A percentile compares a stretch with the other conserved stretches of the same genome.
These are phyloP conservation scores for Circinella minor DNA, from an alignment of 371 early-diverging fungal species.

Conservation along the genomic window DNA sequence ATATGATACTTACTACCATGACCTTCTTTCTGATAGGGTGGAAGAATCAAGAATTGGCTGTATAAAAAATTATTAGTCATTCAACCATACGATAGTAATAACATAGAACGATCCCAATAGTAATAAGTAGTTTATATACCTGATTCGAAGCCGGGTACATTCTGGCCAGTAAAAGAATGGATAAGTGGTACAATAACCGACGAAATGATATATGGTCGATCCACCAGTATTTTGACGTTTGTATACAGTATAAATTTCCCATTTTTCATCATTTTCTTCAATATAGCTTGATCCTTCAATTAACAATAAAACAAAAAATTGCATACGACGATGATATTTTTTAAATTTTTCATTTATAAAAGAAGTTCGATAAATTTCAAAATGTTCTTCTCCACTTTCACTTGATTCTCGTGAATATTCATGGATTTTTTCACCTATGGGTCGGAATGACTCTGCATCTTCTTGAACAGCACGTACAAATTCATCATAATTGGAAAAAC, in stretches of 20 bases:
- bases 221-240: conserved; percentile 30
- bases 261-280: conserved; percentile 82
- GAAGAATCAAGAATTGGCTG: conserved; percentile 90
- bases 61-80: not conserved
- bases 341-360: conserved; percentile 66
- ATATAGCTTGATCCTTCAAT: conserved; percentile 93
- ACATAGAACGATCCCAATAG: not conserved
- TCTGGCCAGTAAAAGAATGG: conserved; percentile 86
- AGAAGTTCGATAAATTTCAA: conserved; percentile 73
- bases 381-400: conserved; percentile 49
- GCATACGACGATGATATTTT: conserved; percentile 80
- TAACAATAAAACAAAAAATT: conserved; percentile 78
- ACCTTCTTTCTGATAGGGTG: conserved; percentile 84
- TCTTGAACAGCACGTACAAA: conserved; percentile 64
- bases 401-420: conserved; percentile 58
- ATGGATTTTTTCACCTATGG: conserved; percentile 73
- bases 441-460: conserved; percentile 66
- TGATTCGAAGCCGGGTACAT: conserved; percentile 78
- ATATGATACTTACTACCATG: conserved; percentile 70
- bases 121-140: conserved; percentile 41
- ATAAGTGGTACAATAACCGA: conserved; percentile 84
- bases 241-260: conserved; percentile 80
- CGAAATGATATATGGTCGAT: conserved; percentile 62
- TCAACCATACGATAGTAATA: not conserved
- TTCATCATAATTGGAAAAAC: conserved; percentile 57